These are phyloP conservation scores for Aspergillus funiculosus DNA, from an alignment of 495 filamentous ascomycete species.

Conservation along the genomic window DNA sequence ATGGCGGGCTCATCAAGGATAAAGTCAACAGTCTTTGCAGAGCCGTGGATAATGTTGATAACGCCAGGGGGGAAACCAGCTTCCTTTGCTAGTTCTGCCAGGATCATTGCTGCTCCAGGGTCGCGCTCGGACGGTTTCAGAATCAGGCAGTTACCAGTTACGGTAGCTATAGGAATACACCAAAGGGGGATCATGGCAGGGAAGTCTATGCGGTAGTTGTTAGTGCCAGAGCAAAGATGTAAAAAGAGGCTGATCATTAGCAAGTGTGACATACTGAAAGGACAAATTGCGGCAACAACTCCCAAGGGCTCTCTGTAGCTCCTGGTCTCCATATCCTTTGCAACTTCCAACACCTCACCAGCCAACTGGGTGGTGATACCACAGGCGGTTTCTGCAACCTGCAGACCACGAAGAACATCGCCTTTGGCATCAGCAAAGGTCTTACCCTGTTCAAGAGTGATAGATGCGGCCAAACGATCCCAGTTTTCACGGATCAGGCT, in stretches of 20 bases:
- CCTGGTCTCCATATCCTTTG: conserved; percentile 98
- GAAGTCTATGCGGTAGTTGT: conserved; percentile 52
- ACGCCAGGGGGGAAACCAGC: conserved; percentile 93
- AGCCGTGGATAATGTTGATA: conserved; percentile 89
- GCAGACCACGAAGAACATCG: conserved; percentile 89
- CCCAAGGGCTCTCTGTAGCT: conserved; percentile 90
- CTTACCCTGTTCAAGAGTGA: conserved; percentile 98
- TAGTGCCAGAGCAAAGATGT: not conserved
- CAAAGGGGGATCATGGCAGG: conserved; percentile 99
- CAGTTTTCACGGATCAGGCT: conserved; percentile 86
- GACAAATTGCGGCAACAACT: conserved; percentile 94
- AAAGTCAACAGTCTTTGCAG: conserved; percentile 89
- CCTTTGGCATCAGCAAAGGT: conserved; percentile 94
- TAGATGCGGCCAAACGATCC: conserved; percentile 91
- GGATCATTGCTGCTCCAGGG: conserved; percentile 96
- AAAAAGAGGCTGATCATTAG: not conserved
- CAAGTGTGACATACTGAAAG: conserved; percentile 74
- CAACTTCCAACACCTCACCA: conserved; percentile 91
- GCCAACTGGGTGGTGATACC: conserved; percentile 90
- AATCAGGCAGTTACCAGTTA: conserved; percentile 90
- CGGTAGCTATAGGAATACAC: conserved; percentile 91
- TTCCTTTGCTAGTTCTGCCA: conserved; percentile 84
- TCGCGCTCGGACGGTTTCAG: conserved; percentile 98
- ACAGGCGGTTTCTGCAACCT: conserved; percentile 95
- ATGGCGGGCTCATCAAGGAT: conserved; percentile 93